Percentiles rank a stretch among this genome's conserved stretches.
Evolutionary conservation across 495 filamentous ascomycete genomes (phyloP).

Genomic region (Collariella sp.): DNA sequence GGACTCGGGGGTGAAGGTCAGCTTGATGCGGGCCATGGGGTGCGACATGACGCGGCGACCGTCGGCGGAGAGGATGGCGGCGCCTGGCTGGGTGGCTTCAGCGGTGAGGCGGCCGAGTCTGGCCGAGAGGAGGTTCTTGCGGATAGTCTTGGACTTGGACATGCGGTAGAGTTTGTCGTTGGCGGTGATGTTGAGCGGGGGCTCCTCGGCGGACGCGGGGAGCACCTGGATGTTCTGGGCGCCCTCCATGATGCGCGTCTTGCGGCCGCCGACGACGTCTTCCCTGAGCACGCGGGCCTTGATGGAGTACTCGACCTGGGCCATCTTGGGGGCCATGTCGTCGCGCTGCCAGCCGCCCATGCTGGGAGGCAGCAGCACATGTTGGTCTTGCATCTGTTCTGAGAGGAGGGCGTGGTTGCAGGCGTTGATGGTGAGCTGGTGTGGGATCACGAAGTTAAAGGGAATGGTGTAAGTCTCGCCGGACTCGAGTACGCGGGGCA

Average conservation of each 20-base stretch:
- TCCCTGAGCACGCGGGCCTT: constrained; percentile 47
- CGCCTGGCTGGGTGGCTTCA: constrained; percentile 62
- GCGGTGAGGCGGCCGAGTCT: constrained; percentile 67
- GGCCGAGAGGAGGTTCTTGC: constrained; percentile 66
- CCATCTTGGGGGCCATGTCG: constrained; percentile 79
- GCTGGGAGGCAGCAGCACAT: constrained; percentile 72
- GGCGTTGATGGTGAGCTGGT: constrained; percentile 51
- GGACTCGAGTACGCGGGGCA: constrained; percentile 57
- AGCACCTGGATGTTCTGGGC: constrained; percentile 63
- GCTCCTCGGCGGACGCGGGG: constrained; percentile 64
- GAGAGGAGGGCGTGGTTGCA: constrained; percentile 43
- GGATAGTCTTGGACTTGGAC: constrained; percentile 66
- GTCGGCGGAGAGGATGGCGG: constrained; percentile 51
- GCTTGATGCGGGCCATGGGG: constrained; percentile 57
- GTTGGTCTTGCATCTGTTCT: constrained; percentile 55
- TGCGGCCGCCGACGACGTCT: constrained; percentile 12
- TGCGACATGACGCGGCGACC: constrained; percentile 30
- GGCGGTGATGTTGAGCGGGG: constrained; percentile 59
- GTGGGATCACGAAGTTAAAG: constrained; percentile 83
- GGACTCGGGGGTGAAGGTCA: constrained; percentile 64
- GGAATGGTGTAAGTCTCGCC: constrained; percentile 63
- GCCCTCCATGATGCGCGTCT: constrained; percentile 36
- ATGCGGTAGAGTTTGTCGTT: constrained; percentile 57
- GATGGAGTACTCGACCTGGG: constrained; percentile 63
- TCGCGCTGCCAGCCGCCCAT: constrained; percentile 67